Evolutionary conservation across 116 monocot genomes (phyloP).

Genomic region (Papilionanthe hybrid): DNA sequence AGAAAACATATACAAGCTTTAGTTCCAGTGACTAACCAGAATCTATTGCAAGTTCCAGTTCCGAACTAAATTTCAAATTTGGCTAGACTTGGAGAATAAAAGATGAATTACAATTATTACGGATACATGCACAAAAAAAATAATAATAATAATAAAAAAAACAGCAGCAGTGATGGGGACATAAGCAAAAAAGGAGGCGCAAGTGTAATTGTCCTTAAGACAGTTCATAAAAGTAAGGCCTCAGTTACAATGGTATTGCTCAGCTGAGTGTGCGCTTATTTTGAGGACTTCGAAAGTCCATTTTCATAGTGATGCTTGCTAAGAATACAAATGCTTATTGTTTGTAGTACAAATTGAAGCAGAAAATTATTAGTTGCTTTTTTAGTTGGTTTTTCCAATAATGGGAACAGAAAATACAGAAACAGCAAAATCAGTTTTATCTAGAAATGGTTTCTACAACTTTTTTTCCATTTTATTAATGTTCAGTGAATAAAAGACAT

Average conservation of each 20-base stretch:
- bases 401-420: background rate
- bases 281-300: background rate
- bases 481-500: background rate
- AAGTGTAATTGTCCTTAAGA: background rate
- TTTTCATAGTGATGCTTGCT: background rate
- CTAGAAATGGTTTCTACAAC: background rate
- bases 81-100: too few species aligned
- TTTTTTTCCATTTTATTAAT: background rate
- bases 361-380: background rate
- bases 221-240: too few species aligned
- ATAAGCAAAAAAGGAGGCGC: background rate
- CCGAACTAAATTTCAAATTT: too few species aligned
- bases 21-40: background rate
- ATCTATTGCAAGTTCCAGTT: background rate
- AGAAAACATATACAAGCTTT: background rate
- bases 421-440: background rate
- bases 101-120: too few species aligned
- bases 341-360: background rate
- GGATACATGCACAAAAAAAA: too few species aligned
- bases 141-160: too few species aligned
- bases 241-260: background rate
- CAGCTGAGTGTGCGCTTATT: background rate
- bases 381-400: background rate
- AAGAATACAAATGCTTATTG: background rate
- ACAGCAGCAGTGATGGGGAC: background rate